Conservation (phyloP, 1,284 basidiomycete genomes). For the Sporisorium iseilematis-ciliati region DNA sequence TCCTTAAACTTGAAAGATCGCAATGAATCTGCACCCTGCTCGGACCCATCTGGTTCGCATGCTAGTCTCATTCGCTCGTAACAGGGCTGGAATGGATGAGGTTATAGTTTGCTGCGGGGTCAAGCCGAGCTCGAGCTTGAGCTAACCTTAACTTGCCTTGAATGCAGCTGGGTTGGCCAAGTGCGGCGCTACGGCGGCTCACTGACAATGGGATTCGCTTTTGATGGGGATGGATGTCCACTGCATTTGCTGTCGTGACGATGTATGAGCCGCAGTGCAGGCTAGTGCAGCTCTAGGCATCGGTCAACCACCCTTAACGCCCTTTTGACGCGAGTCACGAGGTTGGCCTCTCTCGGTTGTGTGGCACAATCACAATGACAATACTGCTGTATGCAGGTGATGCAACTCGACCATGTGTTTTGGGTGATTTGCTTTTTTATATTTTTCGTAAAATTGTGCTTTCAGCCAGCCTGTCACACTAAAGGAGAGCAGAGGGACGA, state of each 20-base stretch:
- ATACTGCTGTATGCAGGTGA: neutral
- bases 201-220: neutral
- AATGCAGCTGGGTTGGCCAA: too few relatives aligned
- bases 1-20: too few relatives aligned
- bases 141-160: neutral
- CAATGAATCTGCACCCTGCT: too few relatives aligned
- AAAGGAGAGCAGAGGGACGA: neutral
- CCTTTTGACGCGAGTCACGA: conserved; percentile 4
- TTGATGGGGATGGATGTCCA: neutral
- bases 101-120: neutral
- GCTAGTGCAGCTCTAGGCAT: neutral
- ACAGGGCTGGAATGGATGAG: too few relatives aligned
- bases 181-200: too few relatives aligned
- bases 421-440: neutral
- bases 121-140: neutral
- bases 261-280: too few relatives aligned
- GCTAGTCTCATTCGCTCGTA: too few relatives aligned
- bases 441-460: neutral
- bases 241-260: neutral
- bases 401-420: conserved; percentile 8
- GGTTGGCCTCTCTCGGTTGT: conserved; percentile 8
- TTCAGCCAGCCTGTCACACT: neutral
- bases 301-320: too few relatives aligned
- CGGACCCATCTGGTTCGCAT: too few relatives aligned
- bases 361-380: too few relatives aligned